Evolutionary conservation across 345 rosid species (phyloP).

Genomic region (Geranium brycei): DNA sequence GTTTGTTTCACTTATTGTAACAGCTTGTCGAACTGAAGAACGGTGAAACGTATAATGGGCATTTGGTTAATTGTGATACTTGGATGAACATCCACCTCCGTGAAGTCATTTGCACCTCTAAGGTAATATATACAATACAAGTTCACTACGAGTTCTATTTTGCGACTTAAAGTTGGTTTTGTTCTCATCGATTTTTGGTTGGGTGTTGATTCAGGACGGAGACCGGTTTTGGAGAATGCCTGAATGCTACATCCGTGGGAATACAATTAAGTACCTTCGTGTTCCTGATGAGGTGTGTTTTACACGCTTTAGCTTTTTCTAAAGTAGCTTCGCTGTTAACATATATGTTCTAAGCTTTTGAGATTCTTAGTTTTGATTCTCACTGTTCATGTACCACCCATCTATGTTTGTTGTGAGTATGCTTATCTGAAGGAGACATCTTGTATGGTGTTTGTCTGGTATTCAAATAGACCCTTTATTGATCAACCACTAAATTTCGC

Average conservation of each 20-base stretch:
- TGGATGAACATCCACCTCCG: constrained; percentile 99
- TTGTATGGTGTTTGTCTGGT: neutral
- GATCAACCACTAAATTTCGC: neutral
- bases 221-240: constrained; percentile 99
- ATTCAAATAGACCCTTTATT: neutral
- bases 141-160: neutral
- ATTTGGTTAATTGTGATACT: constrained; percentile 88
- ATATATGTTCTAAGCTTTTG: neutral
- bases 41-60: constrained; percentile 97
- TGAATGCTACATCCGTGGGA: constrained; percentile 97
- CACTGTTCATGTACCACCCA: neutral
- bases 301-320: neutral
- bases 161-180: neutral
- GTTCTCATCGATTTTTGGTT: neutral
- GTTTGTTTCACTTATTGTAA: constrained; percentile 17
- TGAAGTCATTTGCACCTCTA: constrained; percentile 96
- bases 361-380: neutral
- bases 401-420: neutral
- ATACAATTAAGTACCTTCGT: constrained; percentile 93
- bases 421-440: neutral
- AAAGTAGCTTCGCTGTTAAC: neutral
- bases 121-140: constrained; percentile 31
- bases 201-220: constrained; percentile 53
- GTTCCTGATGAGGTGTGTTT: constrained; percentile 90
- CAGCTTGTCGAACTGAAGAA: constrained; percentile 93